Percentiles rank a stretch among this genome's conserved stretches.
Conservation (phyloP, 129 eudicot genomes). For the Lactuca saligna region DNA sequence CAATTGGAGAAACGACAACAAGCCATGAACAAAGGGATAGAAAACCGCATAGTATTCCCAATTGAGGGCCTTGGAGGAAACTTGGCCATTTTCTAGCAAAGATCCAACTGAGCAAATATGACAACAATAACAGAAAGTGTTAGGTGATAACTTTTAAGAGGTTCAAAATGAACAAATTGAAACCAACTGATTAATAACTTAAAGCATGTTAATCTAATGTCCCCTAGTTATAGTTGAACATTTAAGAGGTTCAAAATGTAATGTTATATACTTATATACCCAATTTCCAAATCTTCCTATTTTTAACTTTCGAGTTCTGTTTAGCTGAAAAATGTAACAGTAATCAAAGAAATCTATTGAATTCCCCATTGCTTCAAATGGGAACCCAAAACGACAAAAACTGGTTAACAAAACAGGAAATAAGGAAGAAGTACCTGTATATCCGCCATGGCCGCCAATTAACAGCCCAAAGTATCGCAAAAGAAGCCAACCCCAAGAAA, state of each 20-base stretch:
- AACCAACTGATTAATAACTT: too few relatives aligned
- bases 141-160: not conserved
- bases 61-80: conserved; percentile 77
- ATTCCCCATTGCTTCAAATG: conserved; percentile 14
- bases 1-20: conserved; percentile 75
- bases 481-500: conserved; percentile 69
- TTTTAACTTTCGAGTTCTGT: too few relatives aligned
- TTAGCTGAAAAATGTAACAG: not conserved
- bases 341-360: not conserved
- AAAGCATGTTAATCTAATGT: too few relatives aligned
- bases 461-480: conserved; percentile 91
- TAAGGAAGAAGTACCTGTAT: conserved; percentile 53
- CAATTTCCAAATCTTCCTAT: not conserved
- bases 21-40: conserved; percentile 78
- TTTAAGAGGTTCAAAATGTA: not conserved
- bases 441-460: conserved; percentile 99
- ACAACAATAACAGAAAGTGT: conserved; percentile 1
- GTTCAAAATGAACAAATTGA: too few relatives aligned
- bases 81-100: conserved; percentile 97
- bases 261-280: not conserved
- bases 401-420: not conserved
- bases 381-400: conserved; percentile 1
- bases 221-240: too few relatives aligned
- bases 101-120: conserved; percentile 73
- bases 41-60: conserved; percentile 68